Percentiles rank a stretch among this genome's conserved stretches.
Conservation (phyloP, 495 filamentous ascomycete genomes). For the Xylaria sp. region DNA sequence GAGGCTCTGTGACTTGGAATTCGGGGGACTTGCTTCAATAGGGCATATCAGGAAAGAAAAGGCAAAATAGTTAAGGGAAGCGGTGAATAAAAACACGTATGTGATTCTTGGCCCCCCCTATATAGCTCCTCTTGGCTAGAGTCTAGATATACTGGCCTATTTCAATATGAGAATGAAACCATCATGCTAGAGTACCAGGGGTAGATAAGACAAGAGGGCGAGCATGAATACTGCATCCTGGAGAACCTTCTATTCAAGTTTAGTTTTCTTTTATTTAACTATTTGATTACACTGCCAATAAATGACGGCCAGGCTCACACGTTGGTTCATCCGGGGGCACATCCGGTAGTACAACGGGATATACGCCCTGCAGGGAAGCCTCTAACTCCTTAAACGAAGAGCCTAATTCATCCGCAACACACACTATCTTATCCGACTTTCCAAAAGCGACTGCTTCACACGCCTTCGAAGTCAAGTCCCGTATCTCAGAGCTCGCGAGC, state of each 20-base stretch:
- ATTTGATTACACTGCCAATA: neutral
- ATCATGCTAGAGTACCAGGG: no score
- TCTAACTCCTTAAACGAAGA: conserved; percentile 26
- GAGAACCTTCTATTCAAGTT: neutral
- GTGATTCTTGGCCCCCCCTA: no score
- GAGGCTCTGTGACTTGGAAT: no score
- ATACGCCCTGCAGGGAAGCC: conserved; percentile 20
- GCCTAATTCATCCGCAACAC: conserved; percentile 25
- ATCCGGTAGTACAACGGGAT: conserved; percentile 28
- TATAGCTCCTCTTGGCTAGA: no score
- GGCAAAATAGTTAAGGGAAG: no score
- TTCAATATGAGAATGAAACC: no score
- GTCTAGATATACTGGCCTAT: no score
- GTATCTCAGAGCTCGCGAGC: conserved; percentile 6
- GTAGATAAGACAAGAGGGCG: neutral
- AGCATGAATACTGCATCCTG: neutral
- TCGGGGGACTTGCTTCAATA: no score
- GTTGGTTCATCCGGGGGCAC: conserved; percentile 27
- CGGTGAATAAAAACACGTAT: no score
- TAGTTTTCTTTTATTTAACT: neutral
- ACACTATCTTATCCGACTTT: neutral
- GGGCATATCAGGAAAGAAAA: no score
- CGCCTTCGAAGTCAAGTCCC: neutral
- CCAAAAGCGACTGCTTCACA: conserved; percentile 22
- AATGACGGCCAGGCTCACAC: conserved; percentile 20